A percentile compares a stretch with the other conserved stretches of the same genome.
Conservation (phyloP, 805 yeast genomes). For the Starmerella stigmatis region DNA sequence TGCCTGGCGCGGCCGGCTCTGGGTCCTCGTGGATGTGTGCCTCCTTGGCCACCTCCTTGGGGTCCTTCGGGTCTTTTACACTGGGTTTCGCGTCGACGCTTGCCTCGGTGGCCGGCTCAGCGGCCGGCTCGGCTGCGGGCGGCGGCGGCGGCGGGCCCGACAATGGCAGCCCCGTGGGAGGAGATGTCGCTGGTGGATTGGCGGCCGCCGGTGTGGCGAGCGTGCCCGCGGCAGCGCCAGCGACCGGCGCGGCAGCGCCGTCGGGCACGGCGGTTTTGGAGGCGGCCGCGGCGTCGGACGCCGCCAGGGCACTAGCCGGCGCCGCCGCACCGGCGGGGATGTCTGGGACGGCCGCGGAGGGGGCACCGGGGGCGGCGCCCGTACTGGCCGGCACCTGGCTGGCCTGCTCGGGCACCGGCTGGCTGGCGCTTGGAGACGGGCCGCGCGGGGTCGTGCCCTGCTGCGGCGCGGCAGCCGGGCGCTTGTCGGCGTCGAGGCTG, state of each 20-base stretch:
- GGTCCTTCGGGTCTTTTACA: slow-evolving; percentile 23
- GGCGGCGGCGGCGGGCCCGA: background rate
- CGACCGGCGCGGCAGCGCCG: background rate
- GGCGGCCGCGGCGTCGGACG: no score
- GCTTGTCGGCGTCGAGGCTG: background rate
- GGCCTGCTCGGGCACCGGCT: slow-evolving; percentile 2
- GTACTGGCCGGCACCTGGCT: slow-evolving; percentile 2
- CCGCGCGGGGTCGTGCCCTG: background rate
- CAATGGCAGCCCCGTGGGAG: background rate
- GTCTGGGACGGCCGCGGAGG: background rate
- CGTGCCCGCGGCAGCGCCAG: no score
- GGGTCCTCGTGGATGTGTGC: background rate
- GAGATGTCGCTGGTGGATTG: no score
- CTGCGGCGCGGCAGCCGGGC: background rate
- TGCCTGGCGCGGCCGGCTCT: background rate
- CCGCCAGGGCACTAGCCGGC: no score
- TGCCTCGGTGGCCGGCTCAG: no score
- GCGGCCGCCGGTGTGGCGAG: no score
- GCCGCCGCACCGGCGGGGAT: no score
- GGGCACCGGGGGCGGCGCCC: slow-evolving; percentile 6
- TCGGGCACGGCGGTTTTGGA: no score
- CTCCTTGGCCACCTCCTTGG: slow-evolving; percentile 18
- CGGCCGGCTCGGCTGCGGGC: background rate
- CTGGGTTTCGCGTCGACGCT: no score
- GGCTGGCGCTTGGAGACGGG: background rate